Evolutionary conservation across 1,284 basidiomycete genomes (phyloP), one percentile per base, ranked within the genome.

Genomic region (Naganishia liquefaciens): DNA sequence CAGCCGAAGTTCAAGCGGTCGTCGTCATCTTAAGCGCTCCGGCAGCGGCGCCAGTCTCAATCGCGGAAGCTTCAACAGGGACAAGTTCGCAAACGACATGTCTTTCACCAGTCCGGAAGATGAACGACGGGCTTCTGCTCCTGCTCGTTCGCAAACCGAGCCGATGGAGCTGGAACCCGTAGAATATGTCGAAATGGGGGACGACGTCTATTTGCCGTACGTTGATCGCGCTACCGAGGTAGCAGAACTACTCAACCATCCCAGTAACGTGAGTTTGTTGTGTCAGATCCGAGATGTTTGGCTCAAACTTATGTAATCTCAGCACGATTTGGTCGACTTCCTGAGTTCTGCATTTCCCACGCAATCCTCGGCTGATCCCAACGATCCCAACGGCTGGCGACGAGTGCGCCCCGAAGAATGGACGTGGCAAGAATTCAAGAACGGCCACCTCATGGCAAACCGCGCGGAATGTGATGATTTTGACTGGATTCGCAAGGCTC

Each of bases 151-250:
- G 33, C 71, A 71, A 23, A 72, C 73, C 6, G 63, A 66, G 37
- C 60, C 54, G 27, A 39, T 74, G 5, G 76, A 75, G 13, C 70
- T 79, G 40, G 78, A 79, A 67, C 77, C 78, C 0, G 74, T 79
- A 58, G 77, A 79, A 57, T 79, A 78, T 50, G 70, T 75, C 19
- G 74, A 78, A 57, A 69, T 79, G 68, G 74, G 76, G 28, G 72
- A 76, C 6, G 75, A 76, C 47, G 70, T 72, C 5, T 70, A 77
- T 15, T 68, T 79, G 21, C 78, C 78, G 0, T 79, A 74, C 67
- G 70, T 76, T 40, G 71, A 78, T 39, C 72, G 78, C 11, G 71
- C 74, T 1, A 33, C 39, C 27, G 76, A 79, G 58, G 77, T 79
- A 21, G 50, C 28, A 2, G 75, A 77, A 40, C 69, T 79, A 27